Evolutionary conservation across 805 yeast genomes (phyloP).

Genomic region (Lachancea lanzarotensis): DNA sequence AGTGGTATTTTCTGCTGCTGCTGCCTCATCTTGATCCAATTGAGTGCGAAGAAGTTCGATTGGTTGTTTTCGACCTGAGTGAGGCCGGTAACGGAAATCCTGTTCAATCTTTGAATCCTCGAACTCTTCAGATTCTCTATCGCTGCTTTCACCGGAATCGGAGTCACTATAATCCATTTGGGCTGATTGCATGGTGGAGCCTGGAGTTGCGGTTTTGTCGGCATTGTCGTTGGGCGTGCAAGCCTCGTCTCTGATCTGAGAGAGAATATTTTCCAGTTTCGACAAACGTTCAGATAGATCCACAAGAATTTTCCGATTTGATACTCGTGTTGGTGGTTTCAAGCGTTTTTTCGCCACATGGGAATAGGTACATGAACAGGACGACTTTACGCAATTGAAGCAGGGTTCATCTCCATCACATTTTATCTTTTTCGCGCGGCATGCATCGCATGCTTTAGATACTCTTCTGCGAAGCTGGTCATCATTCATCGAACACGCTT

Average conservation of each 20-base stretch:
- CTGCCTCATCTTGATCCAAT: neutral
- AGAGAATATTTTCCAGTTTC: constrained; percentile 3
- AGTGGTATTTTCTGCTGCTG: neutral
- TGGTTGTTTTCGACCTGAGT: neutral
- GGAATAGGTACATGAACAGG: constrained; percentile 10
- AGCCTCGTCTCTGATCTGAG: constrained; percentile 3
- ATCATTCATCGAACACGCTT: neutral
- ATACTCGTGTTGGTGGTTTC: constrained; percentile 5
- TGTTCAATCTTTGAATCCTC: neutral
- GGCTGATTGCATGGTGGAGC: neutral
- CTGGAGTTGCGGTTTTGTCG: neutral
- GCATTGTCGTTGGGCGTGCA: neutral
- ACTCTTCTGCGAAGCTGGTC: constrained; percentile 7
- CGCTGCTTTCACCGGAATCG: neutral
- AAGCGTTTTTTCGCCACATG: constrained; percentile 2
- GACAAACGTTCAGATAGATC: constrained; percentile 5
- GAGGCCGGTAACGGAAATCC: neutral
- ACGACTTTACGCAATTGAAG: constrained; percentile 14
- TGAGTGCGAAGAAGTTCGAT: neutral
- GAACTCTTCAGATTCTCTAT: neutral
- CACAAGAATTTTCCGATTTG: constrained; percentile 2
- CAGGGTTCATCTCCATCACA: constrained; percentile 24
- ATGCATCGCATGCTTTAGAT: constrained; percentile 7
- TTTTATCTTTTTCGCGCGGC: constrained; percentile 9
- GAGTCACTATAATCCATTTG: too few species aligned